phyloP scores from a whole-genome alignment of 164 flowering plant species.

The Vitis riparia region DNA sequence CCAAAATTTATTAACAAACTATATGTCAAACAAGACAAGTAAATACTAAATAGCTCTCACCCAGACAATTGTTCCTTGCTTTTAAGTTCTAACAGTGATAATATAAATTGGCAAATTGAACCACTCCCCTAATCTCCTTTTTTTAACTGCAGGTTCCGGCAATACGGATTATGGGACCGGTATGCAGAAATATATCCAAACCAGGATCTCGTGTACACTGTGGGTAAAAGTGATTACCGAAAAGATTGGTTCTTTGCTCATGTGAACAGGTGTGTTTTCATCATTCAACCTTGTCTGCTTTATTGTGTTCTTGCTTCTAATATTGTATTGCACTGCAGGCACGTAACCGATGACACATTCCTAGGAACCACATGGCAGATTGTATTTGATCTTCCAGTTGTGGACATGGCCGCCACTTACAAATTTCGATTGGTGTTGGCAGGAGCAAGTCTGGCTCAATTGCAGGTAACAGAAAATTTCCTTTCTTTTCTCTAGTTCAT shows the following conservation, averaged over 20 bases:
- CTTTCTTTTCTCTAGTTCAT: not conserved
- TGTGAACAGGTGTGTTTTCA: constrained; percentile 42
- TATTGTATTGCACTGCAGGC: constrained; percentile 25
- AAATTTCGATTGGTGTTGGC: constrained; percentile 54
- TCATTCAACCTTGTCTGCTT: not conserved
- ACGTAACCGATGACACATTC: constrained; percentile 15
- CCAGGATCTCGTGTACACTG: constrained; percentile 40
- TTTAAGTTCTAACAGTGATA: not conserved
- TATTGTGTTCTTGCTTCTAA: not conserved
- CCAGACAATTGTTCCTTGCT: not conserved
- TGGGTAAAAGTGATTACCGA: constrained; percentile 30
- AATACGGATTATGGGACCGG: constrained; percentile 67
- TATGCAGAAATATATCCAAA: constrained; percentile 47
- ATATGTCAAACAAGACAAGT: constrained; percentile 37
- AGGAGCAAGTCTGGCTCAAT: constrained; percentile 34
- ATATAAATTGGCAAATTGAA: constrained; percentile 1
- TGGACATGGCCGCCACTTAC: constrained; percentile 18
- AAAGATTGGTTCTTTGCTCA: constrained; percentile 74
- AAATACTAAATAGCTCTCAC: constrained; percentile 14
- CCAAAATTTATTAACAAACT: constrained; percentile 37
- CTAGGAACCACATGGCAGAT: constrained; percentile 51
- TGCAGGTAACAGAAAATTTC: constrained; percentile 32
- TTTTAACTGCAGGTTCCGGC: constrained; percentile 43
- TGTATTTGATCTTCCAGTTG: constrained; percentile 25
- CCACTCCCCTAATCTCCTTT: not conserved